Evolutionary conservation across 192 early-diverging fungal species (phyloP), one percentile per base, ranked within the genome.

Genomic region (Rhizoclosmatium sp.): DNA sequence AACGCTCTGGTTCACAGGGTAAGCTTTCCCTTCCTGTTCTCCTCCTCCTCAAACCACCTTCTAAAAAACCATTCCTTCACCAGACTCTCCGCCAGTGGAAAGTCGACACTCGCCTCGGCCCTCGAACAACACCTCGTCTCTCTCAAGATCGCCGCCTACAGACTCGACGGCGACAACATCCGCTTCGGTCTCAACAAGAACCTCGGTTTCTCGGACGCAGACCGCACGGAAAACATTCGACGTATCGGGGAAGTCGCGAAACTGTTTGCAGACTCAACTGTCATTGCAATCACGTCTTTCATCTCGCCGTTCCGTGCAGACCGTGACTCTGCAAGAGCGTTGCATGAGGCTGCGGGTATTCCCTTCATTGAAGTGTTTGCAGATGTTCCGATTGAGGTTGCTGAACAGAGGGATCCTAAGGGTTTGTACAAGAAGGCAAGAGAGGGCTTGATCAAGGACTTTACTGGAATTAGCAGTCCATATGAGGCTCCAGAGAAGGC

Each of bases 161-260:
- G 96, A 39, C 90, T 98, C 69, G 96, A 98, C 79, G 96, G 96
- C 54, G 96, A 98, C 87, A 98, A 98, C 85, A 93, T 98, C 65
- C 92, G 96, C n/a, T 98, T 98, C 78, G 96, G 96, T 40, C 85
- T 98, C 56, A 98, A 98, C 90, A 97, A 96, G 86, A 69, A 69
- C 44, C 48, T 69, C 16, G 67, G 62, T 40, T 69, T 69, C 41
- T 14, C 10, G 65, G 94, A 94, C 60, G 92, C 93, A 60, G 96
- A 96, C 76, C 92, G 96, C 65, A 92, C 92, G 1, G 96, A 98
- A 81, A 98, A 98, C 90, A 98, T 98, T 84, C 92, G 96, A 47
- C 90, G 96, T 62, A 96, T 98, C 81, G 90, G 93, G 10, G 96
- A 98, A 80, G 93, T 92, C 80, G 87, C 94, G 82, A 96, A 95